A percentile compares a stretch with the other conserved stretches of the same genome.
Conservation (phyloP, 2,329 filamentous ascomycete species). For the Stachybotrys elegans region DNA sequence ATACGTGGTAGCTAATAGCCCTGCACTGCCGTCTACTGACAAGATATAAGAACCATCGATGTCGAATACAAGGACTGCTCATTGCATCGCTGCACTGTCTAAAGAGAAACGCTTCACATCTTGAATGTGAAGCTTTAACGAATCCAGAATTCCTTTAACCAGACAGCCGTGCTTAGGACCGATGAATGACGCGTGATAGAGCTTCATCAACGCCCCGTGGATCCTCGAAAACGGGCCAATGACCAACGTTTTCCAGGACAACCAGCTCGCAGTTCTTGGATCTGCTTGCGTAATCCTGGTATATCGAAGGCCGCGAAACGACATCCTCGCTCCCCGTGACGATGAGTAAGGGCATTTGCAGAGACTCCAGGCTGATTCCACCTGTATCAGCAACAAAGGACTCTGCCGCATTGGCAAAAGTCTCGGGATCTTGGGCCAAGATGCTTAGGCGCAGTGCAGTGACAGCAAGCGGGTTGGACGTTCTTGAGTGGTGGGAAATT, state of each 20-base stretch:
- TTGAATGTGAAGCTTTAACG: too few relatives aligned
- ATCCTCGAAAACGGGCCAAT: conserved; percentile 49
- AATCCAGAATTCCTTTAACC: too few relatives aligned
- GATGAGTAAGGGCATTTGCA: conserved; percentile 31
- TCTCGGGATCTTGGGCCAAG: conserved; percentile 43
- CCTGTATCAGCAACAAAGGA: conserved; percentile 37
- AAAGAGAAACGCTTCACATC: too few relatives aligned
- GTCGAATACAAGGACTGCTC: too few relatives aligned
- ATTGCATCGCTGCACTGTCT: too few relatives aligned
- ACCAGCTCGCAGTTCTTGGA: conserved; percentile 22
- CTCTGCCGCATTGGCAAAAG: conserved; percentile 48
- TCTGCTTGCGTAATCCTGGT: conserved; percentile 21
- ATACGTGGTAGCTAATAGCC: too few relatives aligned
- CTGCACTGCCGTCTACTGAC: too few relatives aligned
- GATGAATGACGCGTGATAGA: too few relatives aligned
- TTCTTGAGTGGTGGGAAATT: conserved; percentile 6
- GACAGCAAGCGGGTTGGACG: conserved; percentile 31
- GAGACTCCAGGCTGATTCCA: conserved; percentile 23
- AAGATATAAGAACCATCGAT: too few relatives aligned
- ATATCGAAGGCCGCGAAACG: conserved; percentile 29
- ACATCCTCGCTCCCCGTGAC: conserved; percentile 42
- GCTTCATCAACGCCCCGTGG: conserved; percentile 24
- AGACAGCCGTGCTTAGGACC: too few relatives aligned
- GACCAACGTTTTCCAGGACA: conserved; percentile 36
- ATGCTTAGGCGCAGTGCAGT: conserved; percentile 38